Percentiles rank a stretch among this genome's conserved stretches.
Conservation (phyloP, 2,329 filamentous ascomycete species). For the Fonsecaea nubica region DNA sequence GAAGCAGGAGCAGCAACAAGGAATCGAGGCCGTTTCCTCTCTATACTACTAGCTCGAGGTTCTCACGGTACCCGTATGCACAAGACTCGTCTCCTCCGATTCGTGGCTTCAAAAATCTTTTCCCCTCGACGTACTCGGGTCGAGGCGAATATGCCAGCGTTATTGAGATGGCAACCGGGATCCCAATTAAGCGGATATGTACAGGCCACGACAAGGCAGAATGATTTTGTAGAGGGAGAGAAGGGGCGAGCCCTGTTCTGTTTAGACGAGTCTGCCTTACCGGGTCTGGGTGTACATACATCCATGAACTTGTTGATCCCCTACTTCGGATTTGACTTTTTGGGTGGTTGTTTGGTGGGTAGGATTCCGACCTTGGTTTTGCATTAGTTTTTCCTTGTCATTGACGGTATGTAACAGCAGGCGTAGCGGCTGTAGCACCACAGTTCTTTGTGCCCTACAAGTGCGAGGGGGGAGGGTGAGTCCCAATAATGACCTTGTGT, state of each 20-base stretch:
- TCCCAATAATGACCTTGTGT: background rate
- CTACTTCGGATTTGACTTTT: no score
- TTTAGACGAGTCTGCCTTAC: background rate
- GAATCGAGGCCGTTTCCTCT: background rate
- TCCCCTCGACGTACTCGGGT: background rate
- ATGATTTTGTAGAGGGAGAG: no score
- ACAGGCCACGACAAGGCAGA: background rate
- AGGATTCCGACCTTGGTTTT: no score
- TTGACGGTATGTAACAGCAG: no score
- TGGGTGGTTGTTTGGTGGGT: no score
- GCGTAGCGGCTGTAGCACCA: no score
- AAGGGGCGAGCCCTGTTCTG: no score
- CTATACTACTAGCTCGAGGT: background rate
- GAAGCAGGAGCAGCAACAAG: background rate
- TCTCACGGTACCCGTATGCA: no score
- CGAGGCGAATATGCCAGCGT: background rate
- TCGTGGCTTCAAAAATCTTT: background rate
- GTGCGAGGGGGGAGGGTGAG: no score
- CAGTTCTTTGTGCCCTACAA: no score
- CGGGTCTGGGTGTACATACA: no score
- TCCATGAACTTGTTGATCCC: no score
- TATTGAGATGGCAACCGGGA: background rate
- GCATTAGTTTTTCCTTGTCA: background rate
- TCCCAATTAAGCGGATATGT: background rate
- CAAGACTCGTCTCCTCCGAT: background rate